Evolutionary conservation across 106 monocot genomes (phyloP).

Genomic region (Vanilla planifolia): DNA sequence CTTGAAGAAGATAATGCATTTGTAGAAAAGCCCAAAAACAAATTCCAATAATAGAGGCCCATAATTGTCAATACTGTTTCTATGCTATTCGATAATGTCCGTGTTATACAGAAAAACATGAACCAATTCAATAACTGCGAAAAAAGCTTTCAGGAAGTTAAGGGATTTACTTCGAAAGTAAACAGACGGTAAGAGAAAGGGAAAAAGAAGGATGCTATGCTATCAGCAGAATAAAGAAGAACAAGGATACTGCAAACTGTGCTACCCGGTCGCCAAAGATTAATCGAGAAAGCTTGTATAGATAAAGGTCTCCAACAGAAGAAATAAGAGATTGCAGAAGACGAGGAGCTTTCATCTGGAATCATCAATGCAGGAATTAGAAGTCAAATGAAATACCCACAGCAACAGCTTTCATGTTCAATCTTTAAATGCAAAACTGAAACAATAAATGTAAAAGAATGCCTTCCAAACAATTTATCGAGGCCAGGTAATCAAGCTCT

Average conservation of each 20-base stretch:
- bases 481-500: no score
- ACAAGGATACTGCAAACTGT: slow-evolving; percentile 84
- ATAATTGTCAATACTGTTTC: slow-evolving; percentile 68
- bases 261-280: slow-evolving; percentile 71
- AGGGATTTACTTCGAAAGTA: no score
- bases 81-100: slow-evolving; percentile 85
- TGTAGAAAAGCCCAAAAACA: slow-evolving; percentile 23
- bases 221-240: not conserved
- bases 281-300: slow-evolving; percentile 74
- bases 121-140: slow-evolving; percentile 90
- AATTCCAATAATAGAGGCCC: slow-evolving; percentile 78
- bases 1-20: slow-evolving; percentile 33
- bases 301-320: slow-evolving; percentile 80
- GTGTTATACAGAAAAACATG: slow-evolving; percentile 85
- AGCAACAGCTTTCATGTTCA: not conserved
- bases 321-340: slow-evolving; percentile 76
- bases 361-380: not conserved
- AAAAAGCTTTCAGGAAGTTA: slow-evolving; percentile 61
- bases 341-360: slow-evolving; percentile 69
- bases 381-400: not conserved
- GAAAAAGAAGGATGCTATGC: no score
- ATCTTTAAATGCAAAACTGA: not conserved
- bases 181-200: no score
- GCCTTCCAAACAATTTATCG: no score
- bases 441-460: no score